Conservation (phyloP, 2,329 filamentous ascomycete genomes). For the Diaporthe citri region DNA sequence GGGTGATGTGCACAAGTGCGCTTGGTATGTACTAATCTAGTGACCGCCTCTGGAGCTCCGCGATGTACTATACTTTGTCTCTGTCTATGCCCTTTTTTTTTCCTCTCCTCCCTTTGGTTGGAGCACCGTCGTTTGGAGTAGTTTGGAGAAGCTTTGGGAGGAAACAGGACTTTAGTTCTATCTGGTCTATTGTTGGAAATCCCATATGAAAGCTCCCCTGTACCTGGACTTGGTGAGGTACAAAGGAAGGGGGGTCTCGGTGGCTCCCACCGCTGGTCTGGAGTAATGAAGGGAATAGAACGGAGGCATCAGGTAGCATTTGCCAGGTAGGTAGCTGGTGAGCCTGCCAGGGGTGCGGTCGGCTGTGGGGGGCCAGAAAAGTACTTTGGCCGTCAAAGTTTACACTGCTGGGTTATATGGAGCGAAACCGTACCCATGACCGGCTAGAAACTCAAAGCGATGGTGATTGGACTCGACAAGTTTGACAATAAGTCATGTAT, state of each 20-base stretch:
- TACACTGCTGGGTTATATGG: conserved; percentile 32
- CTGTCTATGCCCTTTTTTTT: not conserved
- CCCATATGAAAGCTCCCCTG: conserved; percentile 1
- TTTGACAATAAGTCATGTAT: conserved; percentile 34
- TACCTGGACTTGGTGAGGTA: conserved; percentile 6
- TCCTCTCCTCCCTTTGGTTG: no score
- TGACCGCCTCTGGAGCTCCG: not conserved
- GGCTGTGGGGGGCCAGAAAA: conserved; percentile 27
- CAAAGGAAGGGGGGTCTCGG: conserved; percentile 24
- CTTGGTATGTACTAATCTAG: conserved; percentile 5
- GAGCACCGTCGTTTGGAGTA: conserved; percentile 12
- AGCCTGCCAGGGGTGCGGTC: conserved; percentile 6
- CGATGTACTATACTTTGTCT: conserved; percentile 17
- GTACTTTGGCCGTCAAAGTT: conserved; percentile 31
- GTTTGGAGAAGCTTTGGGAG: conserved; percentile 25
- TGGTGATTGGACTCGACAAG: conserved; percentile 32
- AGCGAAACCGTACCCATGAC: conserved; percentile 33
- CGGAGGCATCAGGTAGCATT: not conserved
- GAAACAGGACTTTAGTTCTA: not conserved
- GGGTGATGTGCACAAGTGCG: not conserved
- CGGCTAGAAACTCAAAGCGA: conserved; percentile 31
- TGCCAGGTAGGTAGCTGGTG: conserved; percentile 4
- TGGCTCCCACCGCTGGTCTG: conserved; percentile 19
- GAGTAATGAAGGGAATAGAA: not conserved
- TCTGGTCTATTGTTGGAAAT: conserved; percentile 32